These are phyloP conservation scores for Pythium insidiosum DNA, from an alignment of 352 stramenopile species.

Conservation along the genomic window DNA sequence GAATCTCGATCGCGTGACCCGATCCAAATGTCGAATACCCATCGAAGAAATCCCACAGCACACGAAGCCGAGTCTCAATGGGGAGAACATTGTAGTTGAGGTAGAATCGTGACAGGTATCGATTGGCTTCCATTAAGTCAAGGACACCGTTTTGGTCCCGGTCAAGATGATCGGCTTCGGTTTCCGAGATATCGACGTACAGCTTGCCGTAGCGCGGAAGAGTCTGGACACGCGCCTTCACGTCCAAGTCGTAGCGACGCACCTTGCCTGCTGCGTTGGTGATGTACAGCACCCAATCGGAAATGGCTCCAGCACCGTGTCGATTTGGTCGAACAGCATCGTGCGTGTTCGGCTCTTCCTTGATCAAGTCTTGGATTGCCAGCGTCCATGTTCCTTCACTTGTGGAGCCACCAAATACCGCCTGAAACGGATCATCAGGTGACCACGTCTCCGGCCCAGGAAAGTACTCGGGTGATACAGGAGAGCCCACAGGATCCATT, in stretches of 20 bases:
- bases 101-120: constrained; percentile 43
- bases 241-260: constrained; percentile 55
- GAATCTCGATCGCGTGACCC: constrained; percentile 41
- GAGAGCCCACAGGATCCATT: constrained; percentile 43
- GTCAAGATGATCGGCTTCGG: constrained; percentile 58
- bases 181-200: constrained; percentile 39
- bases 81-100: constrained; percentile 38
- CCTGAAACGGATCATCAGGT: constrained; percentile 50
- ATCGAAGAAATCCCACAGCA: constrained; percentile 38
- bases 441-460: constrained; percentile 44
- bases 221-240: constrained; percentile 44
- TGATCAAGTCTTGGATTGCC: constrained; percentile 28
- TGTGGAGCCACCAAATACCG: constrained; percentile 30
- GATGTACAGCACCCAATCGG: constrained; percentile 61
- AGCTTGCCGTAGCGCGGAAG: constrained; percentile 68
- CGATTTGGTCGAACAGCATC: constrained; percentile 1
- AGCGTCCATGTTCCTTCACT: constrained; percentile 60
- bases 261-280: constrained; percentile 54
- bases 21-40: constrained; percentile 31
- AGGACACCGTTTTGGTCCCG: constrained; percentile 44
- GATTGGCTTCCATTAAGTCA: constrained; percentile 41
- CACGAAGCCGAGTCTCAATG: constrained; percentile 21
- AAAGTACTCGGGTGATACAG: constrained; percentile 34
- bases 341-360: neutral
- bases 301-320: constrained; percentile 48